phyloP scores from a whole-genome alignment of 2,329 filamentous ascomycete species.

The Cladosporium sp. region DNA sequence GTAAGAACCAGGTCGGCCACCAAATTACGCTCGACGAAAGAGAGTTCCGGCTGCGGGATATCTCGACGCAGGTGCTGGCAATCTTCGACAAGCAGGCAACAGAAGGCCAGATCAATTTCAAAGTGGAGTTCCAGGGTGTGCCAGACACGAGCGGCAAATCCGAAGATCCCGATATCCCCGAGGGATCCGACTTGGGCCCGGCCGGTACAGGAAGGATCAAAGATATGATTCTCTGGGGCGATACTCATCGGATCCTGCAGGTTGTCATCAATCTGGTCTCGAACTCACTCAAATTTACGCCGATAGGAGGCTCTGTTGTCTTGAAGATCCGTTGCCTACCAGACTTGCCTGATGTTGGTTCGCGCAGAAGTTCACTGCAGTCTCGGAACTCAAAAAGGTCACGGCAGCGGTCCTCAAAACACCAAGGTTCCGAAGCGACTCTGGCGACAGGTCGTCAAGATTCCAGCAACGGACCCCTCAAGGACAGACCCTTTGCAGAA shows the following conservation, averaged over 20 bases:
- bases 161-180: neutral
- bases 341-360: slow-evolving; percentile 48
- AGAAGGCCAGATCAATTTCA: slow-evolving; percentile 71
- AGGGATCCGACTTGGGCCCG: slow-evolving; percentile 46
- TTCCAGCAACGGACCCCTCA: neutral
- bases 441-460: neutral
- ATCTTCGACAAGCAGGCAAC: slow-evolving; percentile 89
- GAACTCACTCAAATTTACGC: slow-evolving; percentile 89
- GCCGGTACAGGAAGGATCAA: slow-evolving; percentile 59
- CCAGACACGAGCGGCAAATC: slow-evolving; percentile 1
- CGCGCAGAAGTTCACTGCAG: slow-evolving; percentile 40
- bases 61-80: slow-evolving; percentile 74
- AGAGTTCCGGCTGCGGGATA: slow-evolving; percentile 79
- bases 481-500: slow-evolving; percentile 26
- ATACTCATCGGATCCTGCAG: slow-evolving; percentile 84
- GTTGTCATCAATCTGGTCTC: slow-evolving; percentile 92
- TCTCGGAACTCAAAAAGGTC: slow-evolving; percentile 22
- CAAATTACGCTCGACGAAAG: slow-evolving; percentile 76
- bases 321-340: slow-evolving; percentile 71
- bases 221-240: slow-evolving; percentile 88
- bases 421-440: slow-evolving; percentile 10
- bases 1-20: slow-evolving; percentile 90
- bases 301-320: slow-evolving; percentile 67
- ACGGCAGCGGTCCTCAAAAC: slow-evolving; percentile 9
- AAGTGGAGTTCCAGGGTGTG: slow-evolving; percentile 63